Evolutionary conservation across 768 basidiomycete species (phyloP), one percentile per base, ranked within the genome.

Genomic region (Jaapia argillacea): DNA sequence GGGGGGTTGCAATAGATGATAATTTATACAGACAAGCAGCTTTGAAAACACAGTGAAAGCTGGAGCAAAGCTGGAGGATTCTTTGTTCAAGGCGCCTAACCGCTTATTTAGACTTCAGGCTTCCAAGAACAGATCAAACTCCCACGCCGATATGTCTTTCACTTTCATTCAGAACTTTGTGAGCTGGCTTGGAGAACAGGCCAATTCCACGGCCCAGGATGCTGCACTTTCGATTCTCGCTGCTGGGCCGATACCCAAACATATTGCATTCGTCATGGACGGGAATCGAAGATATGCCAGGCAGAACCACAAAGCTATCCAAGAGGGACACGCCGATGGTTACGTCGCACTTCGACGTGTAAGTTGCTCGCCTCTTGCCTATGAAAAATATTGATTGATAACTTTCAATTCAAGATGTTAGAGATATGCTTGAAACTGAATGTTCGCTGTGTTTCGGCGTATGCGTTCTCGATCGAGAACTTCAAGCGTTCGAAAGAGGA

Each of bases 381-480:
- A 38, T 21, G 10, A 7, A 6, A 40, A 20, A 43, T 20, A 5
- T 4, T 22, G 10, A 33, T 44, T n/a, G 10, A 22, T 20, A 39
- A 7, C 38, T 14, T 10, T 3, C 7, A 12, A 38, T 5, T 35
- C 10, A 49, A 97, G 93, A 71, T 89, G 44, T 66, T 98, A 14
- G 88, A 92, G 58, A 70, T 92, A 23, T 93, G 93, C 53, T 65
- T 94, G 18, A 68, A 73, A 1, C 71, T 99, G n/a, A 66, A 78
- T 10, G 72, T 99, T 39, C 72, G 67, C 46, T 90, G 85, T 47
- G 91, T 98, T 21, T 82, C 89, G 2, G 87, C 84, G n/a, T 99
- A 94, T 54, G 90, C 91, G n/a, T 99, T 99, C 62, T 77, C 92
- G 1, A 91, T 98, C 47, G 94, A 98, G 54, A 99, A 98, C 64